These are phyloP conservation scores for Haematococcus lacustris DNA, from an alignment of 139 green algal genomes.

Conservation along the genomic window DNA sequence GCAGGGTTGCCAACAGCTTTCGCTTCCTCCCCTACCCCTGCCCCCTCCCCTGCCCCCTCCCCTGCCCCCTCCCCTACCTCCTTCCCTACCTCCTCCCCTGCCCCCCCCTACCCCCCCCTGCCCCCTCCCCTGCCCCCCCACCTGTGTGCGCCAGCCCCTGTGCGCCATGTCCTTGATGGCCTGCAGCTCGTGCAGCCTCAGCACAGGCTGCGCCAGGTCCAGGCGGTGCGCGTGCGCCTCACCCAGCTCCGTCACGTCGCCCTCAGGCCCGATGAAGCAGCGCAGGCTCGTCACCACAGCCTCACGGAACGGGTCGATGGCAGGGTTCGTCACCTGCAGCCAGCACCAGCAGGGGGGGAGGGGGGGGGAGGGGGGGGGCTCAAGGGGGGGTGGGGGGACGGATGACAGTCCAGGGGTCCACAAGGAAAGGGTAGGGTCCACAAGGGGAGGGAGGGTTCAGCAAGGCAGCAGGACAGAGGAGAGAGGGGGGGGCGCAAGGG, in stretches of 20 bases:
- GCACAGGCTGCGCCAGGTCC: slow-evolving; percentile 57
- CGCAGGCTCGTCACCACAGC: slow-evolving; percentile 84
- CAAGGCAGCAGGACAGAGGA: too few relatives aligned
- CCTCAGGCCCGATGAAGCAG: slow-evolving; percentile 89
- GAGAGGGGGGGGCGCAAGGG: too few relatives aligned
- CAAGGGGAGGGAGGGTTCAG: too few relatives aligned
- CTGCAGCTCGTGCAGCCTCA: slow-evolving; percentile 78
- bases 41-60: too few relatives aligned
- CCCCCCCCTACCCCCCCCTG: too few relatives aligned
- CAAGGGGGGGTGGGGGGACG: too few relatives aligned
- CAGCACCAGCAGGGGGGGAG: neutral
- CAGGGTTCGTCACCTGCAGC: slow-evolving; percentile 88
- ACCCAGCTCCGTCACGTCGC: slow-evolving; percentile 64
- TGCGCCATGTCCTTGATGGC: slow-evolving; percentile 66
- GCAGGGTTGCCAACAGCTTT: too few relatives aligned
- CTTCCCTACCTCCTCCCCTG: too few relatives aligned
- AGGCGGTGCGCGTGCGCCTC: slow-evolving; percentile 63
- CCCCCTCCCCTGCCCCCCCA: too few relatives aligned
- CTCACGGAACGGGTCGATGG: slow-evolving; percentile 94
- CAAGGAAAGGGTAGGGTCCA: neutral
- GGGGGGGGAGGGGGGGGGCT: too few relatives aligned
- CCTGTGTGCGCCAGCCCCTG: slow-evolving; percentile 59
- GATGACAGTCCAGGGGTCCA: neutral
- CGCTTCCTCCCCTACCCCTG: too few relatives aligned
- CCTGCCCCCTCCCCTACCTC: too few relatives aligned